Base-by-base conservation (phyloP, 768 basidiomycete genomes). In the Kwoniella dejecticola region DNA sequence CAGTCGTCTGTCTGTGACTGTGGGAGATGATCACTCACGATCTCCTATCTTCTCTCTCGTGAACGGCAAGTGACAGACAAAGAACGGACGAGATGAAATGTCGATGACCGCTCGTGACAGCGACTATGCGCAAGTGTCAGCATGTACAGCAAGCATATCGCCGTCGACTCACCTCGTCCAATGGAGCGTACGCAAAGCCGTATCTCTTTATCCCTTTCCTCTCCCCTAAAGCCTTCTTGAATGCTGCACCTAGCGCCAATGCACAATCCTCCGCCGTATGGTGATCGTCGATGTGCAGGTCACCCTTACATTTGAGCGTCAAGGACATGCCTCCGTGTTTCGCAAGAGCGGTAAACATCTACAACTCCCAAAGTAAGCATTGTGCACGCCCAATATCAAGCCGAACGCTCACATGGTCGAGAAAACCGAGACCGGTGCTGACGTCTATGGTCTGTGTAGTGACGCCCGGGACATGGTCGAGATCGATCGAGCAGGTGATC, bases 301-400 rank as follows among this genome's bases (percentile, higher is more conserved):
- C 96, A 40, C 96, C 96, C 75, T 89, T 87, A 80, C 93, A 97
- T 69, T 89, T 88, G 81, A 99, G 84, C 19, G 84, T 86, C 64
- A 99, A 82, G 0, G 91, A 93, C 86, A 96, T 89, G 60, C 92
- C 92, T 19, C 91, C 85, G 80, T 99, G 96, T 79, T 98, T 98
- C 33, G 96, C 95, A 3, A 99, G 85, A 1, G 96, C 95, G 66
- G 91, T 88, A 77, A 92, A 93, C 96, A 99, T 99, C 95, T 99
- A 47, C 12, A 10, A 27, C 21, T 21, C 33, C 7, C 33, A 17
- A 29, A 21, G 57, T 46, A n/a, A 54, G 57, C 29, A 31, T 49
- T 23, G 46, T 42, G 17, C n/a, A 1, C 6, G 21, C 21, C 29
- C 31, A 17, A 29, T 38, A 52, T n/a, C 13, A 30, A 6, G 31